Percentiles rank a stretch among this genome's conserved stretches.
These are phyloP conservation scores for Phenoliferia sp. DNA, from an alignment of 1,284 basidiomycete genomes.

Conservation along the genomic window DNA sequence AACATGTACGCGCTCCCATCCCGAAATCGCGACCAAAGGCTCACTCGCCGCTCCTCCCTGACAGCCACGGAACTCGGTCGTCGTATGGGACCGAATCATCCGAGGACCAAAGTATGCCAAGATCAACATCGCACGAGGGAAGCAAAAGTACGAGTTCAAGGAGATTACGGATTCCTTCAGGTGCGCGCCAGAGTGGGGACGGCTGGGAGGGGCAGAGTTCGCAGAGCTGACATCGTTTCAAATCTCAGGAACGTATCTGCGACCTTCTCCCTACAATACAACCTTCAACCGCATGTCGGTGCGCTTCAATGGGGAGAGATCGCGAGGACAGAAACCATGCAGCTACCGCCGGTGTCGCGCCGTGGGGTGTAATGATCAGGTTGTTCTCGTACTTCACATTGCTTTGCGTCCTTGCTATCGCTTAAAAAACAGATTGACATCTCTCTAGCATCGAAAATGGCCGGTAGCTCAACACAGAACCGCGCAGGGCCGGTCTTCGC, in stretches of 20 bases:
- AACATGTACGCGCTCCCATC: conserved; percentile 56
- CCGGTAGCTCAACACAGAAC: no score
- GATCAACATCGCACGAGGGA: conserved; percentile 56
- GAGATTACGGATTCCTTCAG: conserved; percentile 71
- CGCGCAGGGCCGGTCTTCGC: no score
- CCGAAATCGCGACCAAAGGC: neutral
- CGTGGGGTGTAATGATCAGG: neutral
- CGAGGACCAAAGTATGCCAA: conserved; percentile 67
- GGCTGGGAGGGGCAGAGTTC: neutral
- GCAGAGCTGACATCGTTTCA: no score
- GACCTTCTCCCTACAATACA: conserved; percentile 51
- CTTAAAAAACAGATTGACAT: no score
- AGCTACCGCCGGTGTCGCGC: neutral
- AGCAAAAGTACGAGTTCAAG: conserved; percentile 79
- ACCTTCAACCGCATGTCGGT: neutral
- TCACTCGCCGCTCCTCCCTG: conserved; percentile 4
- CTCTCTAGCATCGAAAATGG: no score
- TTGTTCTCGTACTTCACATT: no score
- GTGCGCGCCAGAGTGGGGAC: conserved; percentile 49
- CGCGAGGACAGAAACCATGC: neutral
- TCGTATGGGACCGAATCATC: conserved; percentile 87
- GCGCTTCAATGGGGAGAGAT: neutral
- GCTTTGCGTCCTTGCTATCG: no score
- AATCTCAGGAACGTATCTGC: conserved; percentile 57
- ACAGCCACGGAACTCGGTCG: conserved; percentile 72